Base-by-base conservation (phyloP, 805 yeast genomes). In the Starmerella floris region DNA sequence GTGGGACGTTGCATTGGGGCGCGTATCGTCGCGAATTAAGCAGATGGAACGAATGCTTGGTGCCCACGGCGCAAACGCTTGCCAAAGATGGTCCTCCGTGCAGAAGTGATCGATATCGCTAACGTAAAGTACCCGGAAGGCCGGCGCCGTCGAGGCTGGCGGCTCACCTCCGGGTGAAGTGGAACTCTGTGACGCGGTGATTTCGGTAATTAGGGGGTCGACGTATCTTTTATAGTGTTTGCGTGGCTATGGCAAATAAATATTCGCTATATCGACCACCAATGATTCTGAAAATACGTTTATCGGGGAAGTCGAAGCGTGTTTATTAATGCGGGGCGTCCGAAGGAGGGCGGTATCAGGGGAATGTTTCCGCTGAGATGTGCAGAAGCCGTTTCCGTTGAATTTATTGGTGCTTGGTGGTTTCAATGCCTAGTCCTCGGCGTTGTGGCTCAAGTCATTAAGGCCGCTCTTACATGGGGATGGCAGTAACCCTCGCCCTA, bases 61-160 rank as follows among this genome's bases (percentile, higher is more conserved):
- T 20, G 37, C 36, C 43, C 48, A 42, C 22, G 49, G 49, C 5
- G 47, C 49, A 30, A 54, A 46, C 2, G 49, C 55, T 36, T 40
- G 47, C 43, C 44, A 48, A 30, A 54, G 42, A 17, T 49, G 51
- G 35, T 43, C 45, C 34, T 50, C 54, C 15, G 37, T 34, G 21
- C 42, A 41, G 21, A 48, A 36, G 15, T 47, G 45, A 37, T 54
- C 58, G 36, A 54, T 43, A 32, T 53, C 56, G 35, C 50, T 42
- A 19, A 54, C 46, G 43, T 47, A 52, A 34, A 54, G 49, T 25
- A 49, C 46, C 39, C 27, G 25, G 39, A 40, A 48, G 21, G 39
- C 23, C 23, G 37, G 25, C 34, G 41, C 13, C 35, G 35, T 15
- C 6, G 21, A 16, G 35, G 6, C 35, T 9, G 23, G 32, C 11